Evolutionary conservation across 768 basidiomycete species (phyloP).

Genomic region (Boletus reticuloceps): DNA sequence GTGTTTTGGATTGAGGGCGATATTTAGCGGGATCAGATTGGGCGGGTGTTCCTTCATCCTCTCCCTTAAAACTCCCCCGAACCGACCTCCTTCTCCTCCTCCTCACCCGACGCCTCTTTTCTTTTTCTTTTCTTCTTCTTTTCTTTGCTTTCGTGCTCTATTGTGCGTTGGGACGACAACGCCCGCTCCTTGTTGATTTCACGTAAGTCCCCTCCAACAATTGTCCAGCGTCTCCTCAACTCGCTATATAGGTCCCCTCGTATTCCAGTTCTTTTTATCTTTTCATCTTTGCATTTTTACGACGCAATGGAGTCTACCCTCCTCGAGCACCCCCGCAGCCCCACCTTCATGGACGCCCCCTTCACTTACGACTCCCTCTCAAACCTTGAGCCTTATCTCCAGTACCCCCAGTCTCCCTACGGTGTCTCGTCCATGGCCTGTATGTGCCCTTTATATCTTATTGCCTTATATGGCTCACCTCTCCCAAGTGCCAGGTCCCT

Average conservation of each 20-base stretch:
- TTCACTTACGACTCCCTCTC: slow-evolving; percentile 46
- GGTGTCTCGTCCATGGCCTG: slow-evolving; percentile 59
- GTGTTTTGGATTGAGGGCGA: slow-evolving; percentile 9
- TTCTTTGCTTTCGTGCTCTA: slow-evolving; percentile 30
- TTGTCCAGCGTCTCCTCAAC: neutral
- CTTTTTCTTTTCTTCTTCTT: slow-evolving; percentile 23
- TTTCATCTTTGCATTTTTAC: slow-evolving; percentile 37
- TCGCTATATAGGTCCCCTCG: slow-evolving; percentile 27
- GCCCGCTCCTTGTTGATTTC: slow-evolving; percentile 31
- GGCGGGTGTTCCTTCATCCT: slow-evolving; percentile 28
- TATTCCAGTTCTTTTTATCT: slow-evolving; percentile 33
- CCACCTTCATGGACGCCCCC: slow-evolving; percentile 49
- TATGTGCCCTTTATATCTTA: slow-evolving; percentile 36
- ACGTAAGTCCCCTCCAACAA: slow-evolving; percentile 23
- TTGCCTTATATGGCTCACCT: slow-evolving; percentile 6
- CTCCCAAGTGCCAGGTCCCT: slow-evolving; percentile 48
- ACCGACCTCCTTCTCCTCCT: slow-evolving; percentile 32
- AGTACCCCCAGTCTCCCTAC: slow-evolving; percentile 66
- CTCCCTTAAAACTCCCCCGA: slow-evolving; percentile 19
- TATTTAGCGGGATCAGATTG: slow-evolving; percentile 35
- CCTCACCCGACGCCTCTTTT: slow-evolving; percentile 40
- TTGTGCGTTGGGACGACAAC: slow-evolving; percentile 35
- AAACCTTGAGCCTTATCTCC: slow-evolving; percentile 56
- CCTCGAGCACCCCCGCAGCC: slow-evolving; percentile 50
- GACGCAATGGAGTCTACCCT: slow-evolving; percentile 46